phyloP scores from a whole-genome alignment of 495 filamentous ascomycete genomes.

The Staphylotrichum longicolle region DNA sequence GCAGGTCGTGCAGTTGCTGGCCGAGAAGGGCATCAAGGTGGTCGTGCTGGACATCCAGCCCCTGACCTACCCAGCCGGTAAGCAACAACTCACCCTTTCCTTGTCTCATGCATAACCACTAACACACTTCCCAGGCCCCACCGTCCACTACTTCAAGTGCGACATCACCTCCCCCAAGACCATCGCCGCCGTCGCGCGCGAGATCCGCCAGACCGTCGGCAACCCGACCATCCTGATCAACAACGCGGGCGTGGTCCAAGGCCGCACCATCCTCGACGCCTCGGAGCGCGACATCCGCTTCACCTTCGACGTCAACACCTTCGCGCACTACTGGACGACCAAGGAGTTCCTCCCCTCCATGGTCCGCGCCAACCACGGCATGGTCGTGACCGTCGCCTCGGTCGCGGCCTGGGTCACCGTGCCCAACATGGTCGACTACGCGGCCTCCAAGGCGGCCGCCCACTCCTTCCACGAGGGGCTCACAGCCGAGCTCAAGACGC shows the following conservation, averaged over 20 bases:
- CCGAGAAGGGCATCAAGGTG: slow-evolving; percentile 57
- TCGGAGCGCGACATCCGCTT: slow-evolving; percentile 56
- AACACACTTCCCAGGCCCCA: slow-evolving; percentile 39
- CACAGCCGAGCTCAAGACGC: slow-evolving; percentile 56
- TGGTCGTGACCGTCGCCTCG: slow-evolving; percentile 70
- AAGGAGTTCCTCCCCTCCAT: slow-evolving; percentile 68
- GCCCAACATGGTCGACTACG: slow-evolving; percentile 68
- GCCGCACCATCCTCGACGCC: slow-evolving; percentile 57
- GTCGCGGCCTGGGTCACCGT: slow-evolving; percentile 58
- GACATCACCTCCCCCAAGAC: slow-evolving; percentile 57
- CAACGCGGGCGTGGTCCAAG: slow-evolving; percentile 68
- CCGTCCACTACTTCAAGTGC: slow-evolving; percentile 61
- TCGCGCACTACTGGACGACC: slow-evolving; percentile 64
- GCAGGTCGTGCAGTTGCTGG: slow-evolving; percentile 58
- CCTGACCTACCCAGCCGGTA: slow-evolving; percentile 56
- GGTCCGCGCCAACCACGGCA: slow-evolving; percentile 63
- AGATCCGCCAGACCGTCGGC: slow-evolving; percentile 57
- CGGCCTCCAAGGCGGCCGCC: slow-evolving; percentile 64
- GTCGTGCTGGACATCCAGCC: slow-evolving; percentile 68
- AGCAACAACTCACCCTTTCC: slow-evolving; percentile 14
- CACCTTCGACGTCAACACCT: slow-evolving; percentile 70
- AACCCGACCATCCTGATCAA: slow-evolving; percentile 70
- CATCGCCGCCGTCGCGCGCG: slow-evolving; percentile 46
- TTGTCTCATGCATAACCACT: slow-evolving; percentile 3
- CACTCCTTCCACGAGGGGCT: slow-evolving; percentile 69